These are phyloP conservation scores for Chlorella sp. DNA, from an alignment of 139 green algal species.

Conservation along the genomic window DNA sequence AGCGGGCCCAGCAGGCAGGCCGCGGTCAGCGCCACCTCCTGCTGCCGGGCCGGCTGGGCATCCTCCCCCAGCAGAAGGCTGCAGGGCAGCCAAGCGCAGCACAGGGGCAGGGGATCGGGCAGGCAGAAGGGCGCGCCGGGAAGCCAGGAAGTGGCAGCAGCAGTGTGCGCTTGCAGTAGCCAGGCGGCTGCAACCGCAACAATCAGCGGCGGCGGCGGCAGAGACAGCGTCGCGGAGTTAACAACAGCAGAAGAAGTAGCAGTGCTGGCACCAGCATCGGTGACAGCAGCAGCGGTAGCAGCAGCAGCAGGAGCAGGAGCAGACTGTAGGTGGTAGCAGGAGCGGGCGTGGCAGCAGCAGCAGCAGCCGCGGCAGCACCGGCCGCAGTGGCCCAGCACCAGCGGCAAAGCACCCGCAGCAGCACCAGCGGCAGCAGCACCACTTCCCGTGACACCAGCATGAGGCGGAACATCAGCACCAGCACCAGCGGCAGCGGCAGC, in stretches of 20 bases:
- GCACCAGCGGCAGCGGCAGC: too few species aligned
- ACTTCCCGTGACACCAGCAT: too few species aligned
- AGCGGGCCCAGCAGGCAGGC: slow-evolving; percentile 43
- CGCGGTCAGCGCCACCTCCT: slow-evolving; percentile 60
- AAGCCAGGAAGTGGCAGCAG: not conserved
- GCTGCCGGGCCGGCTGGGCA: slow-evolving; percentile 47
- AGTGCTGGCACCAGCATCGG: not conserved
- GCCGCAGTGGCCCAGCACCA: not conserved
- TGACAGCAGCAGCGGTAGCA: not conserved
- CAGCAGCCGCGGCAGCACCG: not conserved
- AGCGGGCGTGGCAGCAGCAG: not conserved
- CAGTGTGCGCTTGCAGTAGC: not conserved
- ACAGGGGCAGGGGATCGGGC: not conserved
- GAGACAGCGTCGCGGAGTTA: too few species aligned
- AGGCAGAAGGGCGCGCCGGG: not conserved
- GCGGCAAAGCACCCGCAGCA: not conserved
- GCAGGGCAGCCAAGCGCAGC: not conserved
- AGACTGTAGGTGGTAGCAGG: not conserved
- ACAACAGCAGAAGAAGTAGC: not conserved
- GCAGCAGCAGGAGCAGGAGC: not conserved
- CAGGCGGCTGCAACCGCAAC: not conserved
- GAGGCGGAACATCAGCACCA: not conserved
- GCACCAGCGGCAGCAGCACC: not conserved
- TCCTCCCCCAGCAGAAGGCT: slow-evolving; percentile 64
- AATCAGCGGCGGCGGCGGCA: not conserved